phyloP scores from a whole-genome alignment of 345 rosid genomes.

The Raphanus sativus region DNA sequence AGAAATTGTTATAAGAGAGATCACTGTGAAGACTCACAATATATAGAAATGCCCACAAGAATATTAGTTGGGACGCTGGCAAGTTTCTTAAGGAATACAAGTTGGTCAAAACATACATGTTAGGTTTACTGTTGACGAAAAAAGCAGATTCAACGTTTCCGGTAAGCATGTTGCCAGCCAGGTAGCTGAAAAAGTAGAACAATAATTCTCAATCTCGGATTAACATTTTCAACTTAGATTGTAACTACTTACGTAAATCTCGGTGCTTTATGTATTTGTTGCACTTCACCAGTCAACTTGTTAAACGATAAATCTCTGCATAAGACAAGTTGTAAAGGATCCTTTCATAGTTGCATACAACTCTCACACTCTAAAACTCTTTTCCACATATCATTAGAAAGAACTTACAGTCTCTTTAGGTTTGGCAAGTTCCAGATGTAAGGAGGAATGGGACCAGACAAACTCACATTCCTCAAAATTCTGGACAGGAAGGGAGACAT shows the following conservation, averaged over 20 bases:
- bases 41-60: background rate
- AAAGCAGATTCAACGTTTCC: slow-evolving; percentile 12
- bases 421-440: slow-evolving; percentile 11
- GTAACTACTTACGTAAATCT: slow-evolving; percentile 13
- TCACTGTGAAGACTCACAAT: slow-evolving; percentile 14
- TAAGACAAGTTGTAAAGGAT: background rate
- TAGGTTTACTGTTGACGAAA: background rate
- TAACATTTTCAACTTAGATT: background rate
- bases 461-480: slow-evolving; percentile 24
- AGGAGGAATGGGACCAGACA: slow-evolving; percentile 25
- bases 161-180: slow-evolving; percentile 30
- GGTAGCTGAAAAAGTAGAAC: slow-evolving; percentile 17
- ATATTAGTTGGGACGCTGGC: background rate
- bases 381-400: background rate
- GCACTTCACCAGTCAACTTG: slow-evolving; percentile 25
- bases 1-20: slow-evolving; percentile 33
- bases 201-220: background rate
- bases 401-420: background rate
- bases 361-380: background rate
- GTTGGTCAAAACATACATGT: slow-evolving; percentile 14
- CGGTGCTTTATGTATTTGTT: background rate
- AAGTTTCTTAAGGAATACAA: background rate
- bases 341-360: background rate
- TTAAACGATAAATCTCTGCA: slow-evolving; percentile 35
- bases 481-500: background rate